These are phyloP conservation scores for Lachancea thermotolerans DNA, from an alignment of 805 yeast species.

Conservation along the genomic window DNA sequence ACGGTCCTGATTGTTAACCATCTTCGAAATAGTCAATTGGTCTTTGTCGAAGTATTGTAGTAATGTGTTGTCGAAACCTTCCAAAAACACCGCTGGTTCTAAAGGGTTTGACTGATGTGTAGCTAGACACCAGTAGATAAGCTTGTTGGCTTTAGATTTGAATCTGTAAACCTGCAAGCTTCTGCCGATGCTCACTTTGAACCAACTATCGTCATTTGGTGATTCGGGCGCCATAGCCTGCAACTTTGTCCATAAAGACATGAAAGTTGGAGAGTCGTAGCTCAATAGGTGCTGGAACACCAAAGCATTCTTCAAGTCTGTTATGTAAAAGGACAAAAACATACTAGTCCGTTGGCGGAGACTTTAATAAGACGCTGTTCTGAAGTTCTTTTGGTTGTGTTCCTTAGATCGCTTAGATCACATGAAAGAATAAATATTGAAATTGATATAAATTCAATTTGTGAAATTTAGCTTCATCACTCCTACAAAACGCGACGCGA, in stretches of 20 bases:
- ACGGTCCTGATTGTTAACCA: conserved; percentile 66
- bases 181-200: conserved; percentile 19
- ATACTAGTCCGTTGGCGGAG: conserved; percentile 6
- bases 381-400: neutral
- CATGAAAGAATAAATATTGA: neutral
- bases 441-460: neutral
- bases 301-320: conserved; percentile 19
- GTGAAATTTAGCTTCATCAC: neutral
- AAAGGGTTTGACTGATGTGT: conserved; percentile 37
- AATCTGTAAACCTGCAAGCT: conserved; percentile 20
- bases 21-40: conserved; percentile 48
- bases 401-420: neutral
- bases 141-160: conserved; percentile 17
- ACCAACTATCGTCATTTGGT: conserved; percentile 16
- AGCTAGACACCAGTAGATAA: conserved; percentile 24
- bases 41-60: conserved; percentile 49
- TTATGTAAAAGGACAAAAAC: conserved; percentile 28
- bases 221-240: conserved; percentile 19
- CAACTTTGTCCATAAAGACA: conserved; percentile 19
- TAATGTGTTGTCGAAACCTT: conserved; percentile 44
- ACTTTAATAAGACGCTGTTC: neutral
- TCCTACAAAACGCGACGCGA: neutral
- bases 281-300: conserved; percentile 26
- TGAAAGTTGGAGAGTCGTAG: conserved; percentile 25
- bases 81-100: conserved; percentile 48